Base-by-base conservation (phyloP, 2,329 filamentous ascomycete genomes). In the Emmonsia crescens region DNA sequence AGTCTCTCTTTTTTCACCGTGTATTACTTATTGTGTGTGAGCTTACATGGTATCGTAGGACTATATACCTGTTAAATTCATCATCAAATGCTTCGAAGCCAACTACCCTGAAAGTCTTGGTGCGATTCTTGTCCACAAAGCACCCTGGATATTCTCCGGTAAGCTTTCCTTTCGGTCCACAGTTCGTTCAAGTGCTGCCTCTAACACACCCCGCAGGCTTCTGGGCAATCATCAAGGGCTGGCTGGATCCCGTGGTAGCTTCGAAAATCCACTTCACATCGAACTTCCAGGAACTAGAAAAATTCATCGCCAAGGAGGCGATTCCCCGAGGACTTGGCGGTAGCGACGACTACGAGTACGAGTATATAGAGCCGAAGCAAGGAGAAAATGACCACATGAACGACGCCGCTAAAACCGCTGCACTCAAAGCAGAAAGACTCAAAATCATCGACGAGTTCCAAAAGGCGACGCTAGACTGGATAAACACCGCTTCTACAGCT, bases 41-140 rank as follows among this genome's bases (percentile, higher is more conserved):
- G 9, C 61, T 64, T 57, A 65, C 63, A n/a, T 65, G 4, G 59
- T 52, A 24, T 27, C 14, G 14, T 61, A 88, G 85, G 94, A 99
- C 74, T 97, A 97, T 74, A 85, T 89, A 0, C 93, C 94, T 0
- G 90, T 99, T 62, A 99, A 96, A 71, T 99, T 97, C 77, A 96
- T 99, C 88, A 96, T 99, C 75, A 96, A 96, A 76, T 96, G 92
- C 75, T 99, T 99, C 72, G 94, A 99, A 78, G 94, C 94, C 63
- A 97, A 99, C 74, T 99, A 97, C 69, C 94, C 94, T 0, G 94
- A 99, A 75, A 93, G 86, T 56, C 82, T 99, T 0, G 94, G 93
- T 33, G 83, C 88, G 1, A 90, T 97, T 2, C 83, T 97, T 54
- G 90, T 99, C 44, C 94, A 99, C 80, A 96, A 96, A 74, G 87